A percentile compares a stretch with the other conserved stretches of the same genome.
These are phyloP conservation scores for Selenicereus undatus DNA, from an alignment of 148 eudicot genomes.

Conservation along the genomic window DNA sequence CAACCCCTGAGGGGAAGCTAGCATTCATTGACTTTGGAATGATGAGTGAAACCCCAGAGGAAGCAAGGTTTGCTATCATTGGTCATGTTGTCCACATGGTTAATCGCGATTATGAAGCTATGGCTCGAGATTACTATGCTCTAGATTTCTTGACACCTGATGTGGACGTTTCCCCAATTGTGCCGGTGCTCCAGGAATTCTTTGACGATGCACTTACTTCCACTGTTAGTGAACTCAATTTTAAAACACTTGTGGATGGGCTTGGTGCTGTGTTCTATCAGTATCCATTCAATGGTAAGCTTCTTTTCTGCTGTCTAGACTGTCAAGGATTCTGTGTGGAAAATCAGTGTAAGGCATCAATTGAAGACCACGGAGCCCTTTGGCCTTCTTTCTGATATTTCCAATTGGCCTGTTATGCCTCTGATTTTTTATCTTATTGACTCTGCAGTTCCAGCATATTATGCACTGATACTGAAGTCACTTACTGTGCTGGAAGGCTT, in stretches of 20 bases:
- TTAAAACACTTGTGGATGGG: slow-evolving; percentile 95
- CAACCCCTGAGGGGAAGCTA: slow-evolving; percentile 98
- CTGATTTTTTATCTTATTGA: slow-evolving; percentile 22
- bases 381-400: background rate
- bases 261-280: slow-evolving; percentile 90
- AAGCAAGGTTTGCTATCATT: slow-evolving; percentile 92
- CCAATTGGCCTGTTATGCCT: background rate
- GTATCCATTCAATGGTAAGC: slow-evolving; percentile 92
- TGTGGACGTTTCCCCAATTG: slow-evolving; percentile 92
- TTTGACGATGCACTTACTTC: slow-evolving; percentile 94
- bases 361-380: background rate
- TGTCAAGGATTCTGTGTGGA: background rate
- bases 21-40: slow-evolving; percentile 99
- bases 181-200: slow-evolving; percentile 80
- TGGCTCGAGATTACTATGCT: slow-evolving; percentile 96
- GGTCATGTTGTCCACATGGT: slow-evolving; percentile 99
- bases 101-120: slow-evolving; percentile 99
- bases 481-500: slow-evolving; percentile 97
- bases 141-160: slow-evolving; percentile 87
- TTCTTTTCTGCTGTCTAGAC: slow-evolving; percentile 11
- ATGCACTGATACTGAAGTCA: slow-evolving; percentile 92
- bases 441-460: slow-evolving; percentile 91
- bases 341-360: background rate
- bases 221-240: slow-evolving; percentile 96
- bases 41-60: slow-evolving; percentile 99